These are phyloP conservation scores for Nyctanthes arbortristis DNA, from an alignment of 257 asterid genomes.

Conservation along the genomic window DNA sequence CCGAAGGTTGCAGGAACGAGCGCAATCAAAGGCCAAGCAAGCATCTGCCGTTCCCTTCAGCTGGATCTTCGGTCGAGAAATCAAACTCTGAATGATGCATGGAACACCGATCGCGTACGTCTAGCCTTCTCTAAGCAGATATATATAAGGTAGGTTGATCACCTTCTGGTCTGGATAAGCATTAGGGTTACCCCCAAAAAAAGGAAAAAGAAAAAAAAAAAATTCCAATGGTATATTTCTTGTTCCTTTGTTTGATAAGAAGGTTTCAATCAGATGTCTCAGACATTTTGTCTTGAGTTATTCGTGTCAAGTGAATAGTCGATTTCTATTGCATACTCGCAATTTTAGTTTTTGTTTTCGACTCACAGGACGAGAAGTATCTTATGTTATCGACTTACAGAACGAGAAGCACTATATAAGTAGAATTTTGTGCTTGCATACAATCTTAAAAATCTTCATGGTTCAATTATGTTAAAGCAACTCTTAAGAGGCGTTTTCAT, in stretches of 20 bases:
- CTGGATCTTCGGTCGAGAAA: slow-evolving; percentile 61
- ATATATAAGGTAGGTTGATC: neutral
- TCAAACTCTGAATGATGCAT: slow-evolving; percentile 37
- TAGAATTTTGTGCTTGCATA: neutral
- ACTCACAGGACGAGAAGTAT: neutral
- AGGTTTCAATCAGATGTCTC: neutral
- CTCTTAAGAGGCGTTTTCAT: too few relatives aligned
- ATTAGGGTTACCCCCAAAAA: too few relatives aligned
- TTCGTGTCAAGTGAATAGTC: neutral
- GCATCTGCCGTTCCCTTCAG: slow-evolving; percentile 49
- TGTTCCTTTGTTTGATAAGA: neutral
- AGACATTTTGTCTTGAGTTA: neutral
- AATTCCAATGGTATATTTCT: neutral
- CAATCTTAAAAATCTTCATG: neutral
- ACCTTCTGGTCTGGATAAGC: too few relatives aligned
- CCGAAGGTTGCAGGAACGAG: slow-evolving; percentile 69
- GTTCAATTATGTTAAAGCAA: neutral
- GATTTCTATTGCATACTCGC: neutral
- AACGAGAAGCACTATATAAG: neutral
- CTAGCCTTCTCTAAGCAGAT: neutral
- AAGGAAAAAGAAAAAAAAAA: too few relatives aligned
- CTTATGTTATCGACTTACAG: too few relatives aligned
- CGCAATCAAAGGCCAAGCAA: slow-evolving; percentile 53
- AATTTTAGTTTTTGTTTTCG: neutral
- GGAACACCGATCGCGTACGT: neutral